A percentile compares a stretch with the other conserved stretches of the same genome.
Conservation (phyloP, 352 stramenopile species). For the Phytopythium montanum region DNA sequence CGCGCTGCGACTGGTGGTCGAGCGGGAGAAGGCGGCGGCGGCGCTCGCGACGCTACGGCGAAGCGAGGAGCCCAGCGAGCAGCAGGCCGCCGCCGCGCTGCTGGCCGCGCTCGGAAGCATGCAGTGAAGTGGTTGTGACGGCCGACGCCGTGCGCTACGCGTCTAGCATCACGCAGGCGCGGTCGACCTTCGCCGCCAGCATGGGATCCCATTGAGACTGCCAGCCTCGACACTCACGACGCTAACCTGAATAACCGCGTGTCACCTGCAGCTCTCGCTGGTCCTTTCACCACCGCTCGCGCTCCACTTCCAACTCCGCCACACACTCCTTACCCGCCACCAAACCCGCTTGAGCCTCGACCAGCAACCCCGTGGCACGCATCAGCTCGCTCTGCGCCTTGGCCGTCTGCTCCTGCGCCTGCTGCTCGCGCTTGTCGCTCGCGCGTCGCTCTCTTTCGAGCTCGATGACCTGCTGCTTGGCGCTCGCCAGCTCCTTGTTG, state of each 20-base stretch:
- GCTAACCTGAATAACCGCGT: too few relatives aligned
- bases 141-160: too few relatives aligned
- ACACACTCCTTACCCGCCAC: slow-evolving; percentile 30
- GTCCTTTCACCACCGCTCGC: slow-evolving; percentile 29
- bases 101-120: not conserved
- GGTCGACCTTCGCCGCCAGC: too few relatives aligned
- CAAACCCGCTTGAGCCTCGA: slow-evolving; percentile 38
- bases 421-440: slow-evolving; percentile 21
- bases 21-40: slow-evolving; percentile 38
- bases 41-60: slow-evolving; percentile 38
- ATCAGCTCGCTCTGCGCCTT: slow-evolving; percentile 37
- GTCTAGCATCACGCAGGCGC: too few relatives aligned
- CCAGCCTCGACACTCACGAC: too few relatives aligned
- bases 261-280: slow-evolving; percentile 40
- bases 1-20: slow-evolving; percentile 39
- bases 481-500: slow-evolving; percentile 26
- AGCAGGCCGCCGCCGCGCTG: slow-evolving; percentile 41
- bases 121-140: not conserved
- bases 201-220: too few relatives aligned
- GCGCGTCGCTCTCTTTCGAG: slow-evolving; percentile 21
- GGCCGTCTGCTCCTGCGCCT: slow-evolving; percentile 23
- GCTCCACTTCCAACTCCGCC: slow-evolving; percentile 30
- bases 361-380: slow-evolving; percentile 41
- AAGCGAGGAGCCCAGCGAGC: slow-evolving; percentile 60
- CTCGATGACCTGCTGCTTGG: slow-evolving; percentile 42